Conservation (phyloP, 2,329 filamentous ascomycete genomes). For the Aspergillus jensenii region DNA sequence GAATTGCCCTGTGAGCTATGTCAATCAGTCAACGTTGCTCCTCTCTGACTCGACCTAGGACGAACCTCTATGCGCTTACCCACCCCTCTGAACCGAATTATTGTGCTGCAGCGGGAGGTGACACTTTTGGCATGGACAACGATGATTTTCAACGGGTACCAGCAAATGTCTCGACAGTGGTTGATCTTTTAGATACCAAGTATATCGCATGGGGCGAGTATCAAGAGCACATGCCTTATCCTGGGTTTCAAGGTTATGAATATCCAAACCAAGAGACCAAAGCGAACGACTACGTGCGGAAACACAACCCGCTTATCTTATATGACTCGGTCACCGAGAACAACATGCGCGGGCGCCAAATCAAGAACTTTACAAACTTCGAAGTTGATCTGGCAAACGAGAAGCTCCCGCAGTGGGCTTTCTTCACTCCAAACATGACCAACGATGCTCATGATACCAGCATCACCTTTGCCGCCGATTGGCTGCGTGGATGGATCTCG, state of each 20-base stretch:
- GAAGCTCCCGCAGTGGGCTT: conserved; percentile 68
- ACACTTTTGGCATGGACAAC: conserved; percentile 70
- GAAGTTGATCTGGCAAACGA: conserved; percentile 63
- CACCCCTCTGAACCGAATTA: conserved; percentile 80
- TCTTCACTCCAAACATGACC: conserved; percentile 54
- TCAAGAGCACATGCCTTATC: conserved; percentile 75
- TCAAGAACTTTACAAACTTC: conserved; percentile 74
- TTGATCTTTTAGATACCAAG: conserved; percentile 66
- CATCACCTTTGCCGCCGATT: conserved; percentile 66
- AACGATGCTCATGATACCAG: conserved; percentile 74
- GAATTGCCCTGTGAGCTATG: conserved; percentile 54
- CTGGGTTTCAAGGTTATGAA: conserved; percentile 66
- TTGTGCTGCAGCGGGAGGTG: conserved; percentile 64
- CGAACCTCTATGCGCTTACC: conserved; percentile 62
- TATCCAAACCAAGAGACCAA: conserved; percentile 60
- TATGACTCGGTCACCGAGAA: conserved; percentile 65
- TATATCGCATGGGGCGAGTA: conserved; percentile 70
- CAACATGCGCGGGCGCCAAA: conserved; percentile 61
- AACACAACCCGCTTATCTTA: conserved; percentile 70
- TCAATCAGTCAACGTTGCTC: neutral
- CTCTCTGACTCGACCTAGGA: conserved; percentile 19
- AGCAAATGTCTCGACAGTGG: conserved; percentile 64
- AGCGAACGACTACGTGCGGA: conserved; percentile 76
- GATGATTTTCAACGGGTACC: conserved; percentile 63
- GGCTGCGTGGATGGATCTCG: conserved; percentile 67